A percentile compares a stretch with the other conserved stretches of the same genome.
phyloP scores from a whole-genome alignment of 179 eudicot species.

The Beta corolliflora region DNA sequence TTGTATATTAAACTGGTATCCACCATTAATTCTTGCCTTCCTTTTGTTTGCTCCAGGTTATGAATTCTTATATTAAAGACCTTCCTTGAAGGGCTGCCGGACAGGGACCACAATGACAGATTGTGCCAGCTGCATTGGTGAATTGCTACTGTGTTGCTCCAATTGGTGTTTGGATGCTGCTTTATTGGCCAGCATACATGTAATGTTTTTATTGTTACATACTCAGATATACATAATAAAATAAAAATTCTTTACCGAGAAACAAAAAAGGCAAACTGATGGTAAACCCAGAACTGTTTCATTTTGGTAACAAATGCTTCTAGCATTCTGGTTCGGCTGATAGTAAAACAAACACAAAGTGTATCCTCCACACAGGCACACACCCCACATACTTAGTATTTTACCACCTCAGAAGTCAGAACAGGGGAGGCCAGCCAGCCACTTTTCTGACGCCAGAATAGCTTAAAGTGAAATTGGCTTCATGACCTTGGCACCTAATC shows the following conservation, averaged over 20 bases:
- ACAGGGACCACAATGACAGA: neutral
- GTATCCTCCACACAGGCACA: neutral
- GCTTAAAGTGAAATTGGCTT: neutral
- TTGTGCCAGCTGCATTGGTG: neutral
- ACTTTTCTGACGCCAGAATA: neutral
- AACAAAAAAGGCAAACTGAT: too few relatives aligned
- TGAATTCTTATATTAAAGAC: neutral
- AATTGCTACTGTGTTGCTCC: neutral
- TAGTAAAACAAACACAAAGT: too few relatives aligned
- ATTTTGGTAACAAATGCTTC: neutral
- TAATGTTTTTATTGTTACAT: neutral
- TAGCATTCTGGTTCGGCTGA: neutral
- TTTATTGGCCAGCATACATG: neutral
- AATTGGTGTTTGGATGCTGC: neutral
- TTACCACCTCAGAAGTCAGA: neutral
- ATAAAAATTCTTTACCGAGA: too few relatives aligned
- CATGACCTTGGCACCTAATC: neutral
- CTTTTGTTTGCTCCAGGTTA: neutral
- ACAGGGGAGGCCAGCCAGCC: neutral
- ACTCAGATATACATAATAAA: too few relatives aligned
- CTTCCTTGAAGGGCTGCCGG: neutral
- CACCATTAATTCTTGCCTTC: neutral
- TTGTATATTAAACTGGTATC: neutral
- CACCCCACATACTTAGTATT: neutral
- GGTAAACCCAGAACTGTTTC: neutral